phyloP scores from a whole-genome alignment of 179 eudicot genomes.

The Sideroxylon spinosum region DNA sequence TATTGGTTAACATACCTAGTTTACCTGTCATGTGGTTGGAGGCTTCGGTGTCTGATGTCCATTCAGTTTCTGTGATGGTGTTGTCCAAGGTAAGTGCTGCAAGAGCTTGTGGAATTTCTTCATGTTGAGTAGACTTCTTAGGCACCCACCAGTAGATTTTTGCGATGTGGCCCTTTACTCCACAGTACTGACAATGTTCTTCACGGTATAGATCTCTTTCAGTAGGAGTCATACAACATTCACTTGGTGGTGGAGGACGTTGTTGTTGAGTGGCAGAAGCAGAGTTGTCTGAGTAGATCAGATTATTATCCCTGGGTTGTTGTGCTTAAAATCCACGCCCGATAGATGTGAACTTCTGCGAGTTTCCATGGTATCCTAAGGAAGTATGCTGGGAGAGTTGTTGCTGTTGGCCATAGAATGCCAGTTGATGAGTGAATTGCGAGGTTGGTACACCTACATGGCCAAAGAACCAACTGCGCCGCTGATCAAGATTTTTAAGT shows the following conservation, averaged over 20 bases:
- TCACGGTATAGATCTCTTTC: conserved; percentile 7
- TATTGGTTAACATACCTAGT: conserved; percentile 12
- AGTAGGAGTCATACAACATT: not conserved
- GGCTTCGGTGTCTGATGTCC: not conserved
- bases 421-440: conserved; percentile 2
- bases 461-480: not conserved
- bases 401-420: not conserved
- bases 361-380: not conserved
- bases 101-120: not conserved
- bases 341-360: not conserved
- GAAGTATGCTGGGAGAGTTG: not conserved
- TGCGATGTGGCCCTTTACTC: not conserved
- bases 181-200: conserved; percentile 6
- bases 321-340: not conserved
- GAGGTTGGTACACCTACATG: not conserved
- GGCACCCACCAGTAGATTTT: conserved; percentile 1
- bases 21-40: conserved; percentile 15
- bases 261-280: not conserved
- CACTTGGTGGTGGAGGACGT: not conserved
- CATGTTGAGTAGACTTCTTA: not conserved
- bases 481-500: conserved; percentile 1
- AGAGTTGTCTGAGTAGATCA: not conserved
- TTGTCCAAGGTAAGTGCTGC: conserved; percentile 14
- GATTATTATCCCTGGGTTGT: not conserved
- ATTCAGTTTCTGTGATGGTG: not conserved